Evolutionary conservation across 305 asterid genomes (phyloP), one percentile per base, ranked within the genome.

Genomic region (Solanum hybrid): DNA sequence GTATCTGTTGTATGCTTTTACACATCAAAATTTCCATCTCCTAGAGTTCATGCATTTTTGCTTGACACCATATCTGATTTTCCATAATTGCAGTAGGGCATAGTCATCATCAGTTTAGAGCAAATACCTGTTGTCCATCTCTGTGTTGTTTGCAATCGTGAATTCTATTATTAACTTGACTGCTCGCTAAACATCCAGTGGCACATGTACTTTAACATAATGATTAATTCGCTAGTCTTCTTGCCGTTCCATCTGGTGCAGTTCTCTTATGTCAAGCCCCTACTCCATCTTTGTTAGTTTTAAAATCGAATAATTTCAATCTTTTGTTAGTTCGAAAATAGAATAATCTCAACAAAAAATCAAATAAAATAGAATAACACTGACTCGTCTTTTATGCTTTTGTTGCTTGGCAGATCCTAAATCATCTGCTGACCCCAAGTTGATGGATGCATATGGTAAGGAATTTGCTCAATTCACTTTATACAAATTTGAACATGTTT

Each of bases 401-500:
- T 89, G 89, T 89, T 90, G 88, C 72, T 46, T 92, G 94, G 97
- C 94, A 98, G 99, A 96, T 92, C 92, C 97, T 89, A 98, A 96
- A 91, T 90, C 95, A 85, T 87, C 95, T 91, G 95, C 94, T 80
- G 99, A 98, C 91, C 95, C 97, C 90, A 98, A 96, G 93, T 93
- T 93, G 92, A 84, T 88, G 88, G 99, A 97, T 88, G 96, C 97
- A 64, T 93, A 91, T 76, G 99, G 99, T 98, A 90, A 92, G 95
- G 90, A 91, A 86, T 34, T 17, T 51, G 42, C 75, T 84, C 26
- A 32, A 84, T 51, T 38, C 73, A 84, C 87, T 51, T 31, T 6
- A 31, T 51, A 84, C 87, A 51, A 84, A 31, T 84, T 84, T 51
- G 73, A 34, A 56, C 46, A 85, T 6, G 32, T 20, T 6, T 34